Conservation (phyloP, 192 early-diverging fungal species). For the Backusella luteola region DNA sequence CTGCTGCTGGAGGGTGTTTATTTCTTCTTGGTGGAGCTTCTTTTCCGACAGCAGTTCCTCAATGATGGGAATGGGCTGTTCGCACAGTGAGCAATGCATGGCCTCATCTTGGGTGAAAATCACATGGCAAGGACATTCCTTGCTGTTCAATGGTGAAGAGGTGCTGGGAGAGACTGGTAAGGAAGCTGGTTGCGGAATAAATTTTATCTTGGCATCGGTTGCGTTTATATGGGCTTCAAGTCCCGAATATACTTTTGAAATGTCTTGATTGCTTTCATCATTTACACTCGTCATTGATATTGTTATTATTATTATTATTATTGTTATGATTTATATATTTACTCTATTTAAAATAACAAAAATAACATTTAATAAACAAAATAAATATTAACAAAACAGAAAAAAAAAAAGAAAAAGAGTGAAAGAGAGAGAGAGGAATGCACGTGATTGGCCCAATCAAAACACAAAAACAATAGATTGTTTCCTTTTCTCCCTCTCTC, state of each 20-base stretch:
- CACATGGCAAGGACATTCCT: slow-evolving; percentile 32
- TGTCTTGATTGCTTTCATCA: neutral
- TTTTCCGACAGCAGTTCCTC: slow-evolving; percentile 31
- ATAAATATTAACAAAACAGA: neutral
- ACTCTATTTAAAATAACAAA: neutral
- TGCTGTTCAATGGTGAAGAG: neutral
- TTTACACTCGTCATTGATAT: slow-evolving; percentile 2
- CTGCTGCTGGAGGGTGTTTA: slow-evolving; percentile 12
- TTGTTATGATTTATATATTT: neutral
- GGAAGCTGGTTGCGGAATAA: slow-evolving; percentile 27
- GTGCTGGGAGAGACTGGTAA: neutral
- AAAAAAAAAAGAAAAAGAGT: neutral
- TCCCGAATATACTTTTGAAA: slow-evolving; percentile 3
- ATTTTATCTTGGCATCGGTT: slow-evolving; percentile 18
- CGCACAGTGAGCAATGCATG: slow-evolving; percentile 25
- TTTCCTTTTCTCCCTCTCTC: neutral
- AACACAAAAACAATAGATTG: too few species aligned
- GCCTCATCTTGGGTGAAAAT: slow-evolving; percentile 24
- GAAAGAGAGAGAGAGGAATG: neutral
- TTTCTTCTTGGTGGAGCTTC: slow-evolving; percentile 16
- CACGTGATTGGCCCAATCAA: neutral
- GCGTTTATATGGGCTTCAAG: neutral
- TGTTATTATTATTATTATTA: neutral
- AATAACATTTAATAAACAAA: neutral
- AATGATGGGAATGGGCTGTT: slow-evolving; percentile 31